Conservation (phyloP, 2,329 filamentous ascomycete genomes). For the Diplodia scrobiculata region DNA sequence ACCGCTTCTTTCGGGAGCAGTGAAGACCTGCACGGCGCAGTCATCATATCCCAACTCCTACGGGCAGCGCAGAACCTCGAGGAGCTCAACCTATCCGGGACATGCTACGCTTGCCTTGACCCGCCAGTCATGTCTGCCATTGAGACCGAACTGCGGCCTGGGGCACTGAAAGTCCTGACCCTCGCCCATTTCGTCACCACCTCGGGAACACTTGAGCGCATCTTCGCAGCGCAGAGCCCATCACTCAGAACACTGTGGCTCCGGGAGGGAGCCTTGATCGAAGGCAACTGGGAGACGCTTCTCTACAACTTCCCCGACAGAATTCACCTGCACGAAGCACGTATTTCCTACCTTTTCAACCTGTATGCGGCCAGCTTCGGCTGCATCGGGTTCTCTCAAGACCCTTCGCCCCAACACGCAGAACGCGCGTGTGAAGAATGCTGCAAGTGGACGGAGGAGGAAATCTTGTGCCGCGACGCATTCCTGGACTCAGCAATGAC, state of each 20-base stretch:
- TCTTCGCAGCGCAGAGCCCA: not conserved
- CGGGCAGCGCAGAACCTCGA: not conserved
- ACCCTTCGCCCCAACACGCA: not conserved
- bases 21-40: not conserved
- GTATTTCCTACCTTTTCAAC: not conserved
- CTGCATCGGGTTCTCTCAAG: not conserved
- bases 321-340: not conserved
- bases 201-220: not conserved
- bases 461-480: not conserved
- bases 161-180: not conserved
- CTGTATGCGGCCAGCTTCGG: not conserved
- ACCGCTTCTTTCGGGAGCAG: not conserved
- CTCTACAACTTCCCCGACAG: not conserved
- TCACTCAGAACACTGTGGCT: not conserved
- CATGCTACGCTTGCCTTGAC: not conserved
- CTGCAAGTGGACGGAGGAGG: not conserved
- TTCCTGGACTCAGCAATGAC: not conserved
- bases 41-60: not conserved
- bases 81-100: not conserved
- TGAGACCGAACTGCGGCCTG: not conserved
- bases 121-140: not conserved
- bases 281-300: not conserved
- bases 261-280: not conserved
- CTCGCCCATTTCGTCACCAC: not conserved
- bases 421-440: not conserved